phyloP scores from a whole-genome alignment of 306 rosid species.

The Crotalaria pallida region DNA sequence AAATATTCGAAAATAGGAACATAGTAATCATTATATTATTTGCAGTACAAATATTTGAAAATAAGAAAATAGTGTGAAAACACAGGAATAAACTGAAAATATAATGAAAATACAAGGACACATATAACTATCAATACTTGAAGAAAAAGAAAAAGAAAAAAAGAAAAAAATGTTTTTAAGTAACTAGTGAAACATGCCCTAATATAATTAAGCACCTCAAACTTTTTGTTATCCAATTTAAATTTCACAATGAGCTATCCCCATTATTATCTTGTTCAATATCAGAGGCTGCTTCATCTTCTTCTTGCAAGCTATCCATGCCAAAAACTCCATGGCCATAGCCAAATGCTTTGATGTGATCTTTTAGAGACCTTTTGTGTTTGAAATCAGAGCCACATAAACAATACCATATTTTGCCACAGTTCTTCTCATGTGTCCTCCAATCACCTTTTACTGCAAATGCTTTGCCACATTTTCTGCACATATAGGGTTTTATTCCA shows the following conservation, averaged over 20 bases:
- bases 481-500: slow-evolving; percentile 56
- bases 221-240: not conserved
- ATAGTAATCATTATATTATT: no score
- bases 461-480: slow-evolving; percentile 54
- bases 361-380: slow-evolving; percentile 64
- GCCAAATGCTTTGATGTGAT: slow-evolving; percentile 58
- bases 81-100: no score
- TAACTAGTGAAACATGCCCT: no score
- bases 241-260: slow-evolving; percentile 24
- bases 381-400: slow-evolving; percentile 67
- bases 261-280: slow-evolving; percentile 51
- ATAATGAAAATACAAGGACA: no score
- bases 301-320: slow-evolving; percentile 42
- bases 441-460: slow-evolving; percentile 80
- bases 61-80: no score
- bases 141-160: no score
- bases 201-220: no score
- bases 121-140: no score
- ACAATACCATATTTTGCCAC: slow-evolving; percentile 68
- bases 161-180: no score
- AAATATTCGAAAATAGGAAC: no score
- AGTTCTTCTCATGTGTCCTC: slow-evolving; percentile 80
- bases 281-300: slow-evolving; percentile 47
- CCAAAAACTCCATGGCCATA: slow-evolving; percentile 45
- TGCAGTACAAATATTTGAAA: no score